These are phyloP conservation scores for Isatis tinctoria DNA, from an alignment of 345 rosid species.

Conservation along the genomic window DNA sequence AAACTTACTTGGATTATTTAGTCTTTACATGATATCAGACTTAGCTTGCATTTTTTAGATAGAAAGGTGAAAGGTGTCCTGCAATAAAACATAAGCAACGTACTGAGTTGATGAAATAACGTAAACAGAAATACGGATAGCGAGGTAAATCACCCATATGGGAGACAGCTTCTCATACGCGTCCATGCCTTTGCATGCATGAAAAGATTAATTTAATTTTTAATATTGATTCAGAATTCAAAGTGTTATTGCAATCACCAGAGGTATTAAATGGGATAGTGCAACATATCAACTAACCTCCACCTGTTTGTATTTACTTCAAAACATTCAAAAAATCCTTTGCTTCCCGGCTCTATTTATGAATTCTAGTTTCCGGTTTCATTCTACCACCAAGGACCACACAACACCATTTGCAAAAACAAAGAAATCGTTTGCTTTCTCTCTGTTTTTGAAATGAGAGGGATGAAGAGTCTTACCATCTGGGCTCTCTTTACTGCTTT, in stretches of 20 bases:
- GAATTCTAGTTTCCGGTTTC: conserved; percentile 12
- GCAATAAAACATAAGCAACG: conserved; percentile 8
- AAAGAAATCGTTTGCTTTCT: neutral
- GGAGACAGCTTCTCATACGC: conserved; percentile 25
- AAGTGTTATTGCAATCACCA: conserved; percentile 22
- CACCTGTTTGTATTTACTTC: conserved; percentile 69
- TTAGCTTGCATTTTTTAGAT: conserved; percentile 1
- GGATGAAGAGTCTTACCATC: conserved; percentile 26
- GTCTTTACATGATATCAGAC: neutral
- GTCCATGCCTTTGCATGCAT: conserved; percentile 29
- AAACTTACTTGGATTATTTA: conserved; percentile 11
- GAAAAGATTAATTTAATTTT: neutral
- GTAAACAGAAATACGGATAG: conserved; percentile 13
- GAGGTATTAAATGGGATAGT: conserved; percentile 21
- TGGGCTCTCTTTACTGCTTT: conserved; percentile 44
- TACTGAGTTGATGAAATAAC: conserved; percentile 5
- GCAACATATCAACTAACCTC: conserved; percentile 72
- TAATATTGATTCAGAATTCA: neutral
- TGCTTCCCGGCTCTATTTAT: conserved; percentile 24
- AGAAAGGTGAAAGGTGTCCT: conserved; percentile 19
- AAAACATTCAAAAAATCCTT: conserved; percentile 9
- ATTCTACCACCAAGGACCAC: conserved; percentile 18
- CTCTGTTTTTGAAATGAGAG: conserved; percentile 22
- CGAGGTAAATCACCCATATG: conserved; percentile 10
- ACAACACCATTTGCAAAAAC: neutral